These are phyloP conservation scores for Hymenoscyphus fructigenus DNA, from an alignment of 2,329 filamentous ascomycete species.

Conservation along the genomic window DNA sequence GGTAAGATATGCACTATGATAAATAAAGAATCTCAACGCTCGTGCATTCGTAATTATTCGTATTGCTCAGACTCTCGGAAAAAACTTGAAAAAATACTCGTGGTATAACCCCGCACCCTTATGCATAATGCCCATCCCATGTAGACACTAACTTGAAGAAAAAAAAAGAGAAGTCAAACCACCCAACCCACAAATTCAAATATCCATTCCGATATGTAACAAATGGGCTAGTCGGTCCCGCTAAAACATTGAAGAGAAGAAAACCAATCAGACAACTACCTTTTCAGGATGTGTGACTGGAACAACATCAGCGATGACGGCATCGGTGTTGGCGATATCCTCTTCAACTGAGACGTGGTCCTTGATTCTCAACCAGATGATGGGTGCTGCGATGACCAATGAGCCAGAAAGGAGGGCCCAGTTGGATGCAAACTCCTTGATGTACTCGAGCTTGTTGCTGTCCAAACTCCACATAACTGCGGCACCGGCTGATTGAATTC, in stretches of 20 bases:
- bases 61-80: not conserved
- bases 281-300: slow-evolving; percentile 27
- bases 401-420: slow-evolving; percentile 77
- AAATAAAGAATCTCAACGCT: not conserved
- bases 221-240: not conserved
- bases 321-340: slow-evolving; percentile 81
- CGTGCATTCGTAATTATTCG: not conserved
- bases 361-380: slow-evolving; percentile 76
- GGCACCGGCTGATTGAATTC: slow-evolving; percentile 82
- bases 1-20: too few relatives aligned
- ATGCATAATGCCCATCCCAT: not conserved
- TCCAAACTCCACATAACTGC: slow-evolving; percentile 76
- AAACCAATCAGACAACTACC: slow-evolving; percentile 10
- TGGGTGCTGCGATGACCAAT: slow-evolving; percentile 72
- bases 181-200: not conserved
- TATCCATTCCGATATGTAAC: not conserved
- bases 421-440: slow-evolving; percentile 69
- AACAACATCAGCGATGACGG: slow-evolving; percentile 71
- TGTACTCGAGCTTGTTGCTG: slow-evolving; percentile 59
- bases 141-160: not conserved
- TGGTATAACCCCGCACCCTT: not conserved
- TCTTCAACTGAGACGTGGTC: slow-evolving; percentile 80
- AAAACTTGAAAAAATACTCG: not conserved
- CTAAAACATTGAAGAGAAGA: not conserved
- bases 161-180: not conserved